Evolutionary conservation across 2,329 filamentous ascomycete genomes (phyloP), one percentile per base, ranked within the genome.

Genomic region (Fusarium sp.): DNA sequence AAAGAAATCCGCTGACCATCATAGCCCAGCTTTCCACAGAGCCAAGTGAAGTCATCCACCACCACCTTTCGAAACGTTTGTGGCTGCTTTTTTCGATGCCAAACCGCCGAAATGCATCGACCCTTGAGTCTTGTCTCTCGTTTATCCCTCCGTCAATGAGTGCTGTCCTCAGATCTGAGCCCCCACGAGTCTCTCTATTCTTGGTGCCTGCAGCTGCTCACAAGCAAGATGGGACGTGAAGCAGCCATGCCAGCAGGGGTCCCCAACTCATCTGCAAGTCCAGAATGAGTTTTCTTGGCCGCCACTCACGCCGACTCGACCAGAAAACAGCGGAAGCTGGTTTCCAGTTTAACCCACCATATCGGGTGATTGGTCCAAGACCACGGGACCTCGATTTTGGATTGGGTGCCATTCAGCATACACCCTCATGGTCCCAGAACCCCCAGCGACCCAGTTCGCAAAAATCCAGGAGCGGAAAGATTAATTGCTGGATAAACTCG

Each of bases 191-290:
- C 52, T 37, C 13, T 6, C n/a, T 28, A 23, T 40, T 15, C 30
- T 40, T 55, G 52, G 52, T 44, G 9, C 52, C 52, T 46, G 52
- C n/a, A 43, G 31, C 18, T 34, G 13, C 52, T 36, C 28, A 44
- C 10, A 23, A 54, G 18, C 13, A 34, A 40, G 16, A 47, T 16
- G 27, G 10, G 47, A 28, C 27, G 34, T 58, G n/a, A 43, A 41
- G 62, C 41, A 50, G 31, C 37, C 37, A 36, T 53, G 10, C 23
- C 16, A n/a, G 23, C 15, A 44, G 11, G 37, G 18, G 40, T 1
- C 41, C 30, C 11, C 37, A 51, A 13, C 15, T 37, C 51, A 37
- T 34, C n/a, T 46, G 23, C 23, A n/a, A 27, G 16, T 41, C 16
- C 13, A 13, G 41, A 4, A 56, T 15, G 34, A 37, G 40, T 11